Evolutionary conservation across 768 basidiomycete genomes (phyloP).

Genomic region (Tylopilus balloui): DNA sequence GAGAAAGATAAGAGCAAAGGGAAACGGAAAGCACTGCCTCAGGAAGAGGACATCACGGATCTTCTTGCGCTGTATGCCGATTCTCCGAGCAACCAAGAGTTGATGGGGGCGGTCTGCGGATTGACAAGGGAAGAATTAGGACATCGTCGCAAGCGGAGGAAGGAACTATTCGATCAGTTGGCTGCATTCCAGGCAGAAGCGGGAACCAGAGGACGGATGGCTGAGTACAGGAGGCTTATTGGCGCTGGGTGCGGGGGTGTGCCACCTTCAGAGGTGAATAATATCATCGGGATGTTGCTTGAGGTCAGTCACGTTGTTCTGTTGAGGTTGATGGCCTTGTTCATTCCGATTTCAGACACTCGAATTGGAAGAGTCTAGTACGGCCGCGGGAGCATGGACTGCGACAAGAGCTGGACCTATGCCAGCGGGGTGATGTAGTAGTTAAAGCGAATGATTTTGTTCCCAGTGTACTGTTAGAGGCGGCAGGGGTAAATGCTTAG

Average conservation of each 20-base stretch:
- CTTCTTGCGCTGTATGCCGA: slow-evolving; percentile 53
- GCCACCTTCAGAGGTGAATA: slow-evolving; percentile 82
- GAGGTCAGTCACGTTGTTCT: slow-evolving; percentile 49
- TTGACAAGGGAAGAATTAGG: slow-evolving; percentile 59
- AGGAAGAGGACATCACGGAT: slow-evolving; percentile 61
- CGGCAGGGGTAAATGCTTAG: slow-evolving; percentile 15
- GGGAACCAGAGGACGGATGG: slow-evolving; percentile 85
- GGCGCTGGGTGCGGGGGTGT: slow-evolving; percentile 88
- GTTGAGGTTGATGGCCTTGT: neutral
- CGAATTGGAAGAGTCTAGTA: slow-evolving; percentile 76
- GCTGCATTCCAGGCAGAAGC: slow-evolving; percentile 83
- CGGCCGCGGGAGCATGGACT: slow-evolving; percentile 43
- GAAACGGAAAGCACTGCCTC: slow-evolving; percentile 48
- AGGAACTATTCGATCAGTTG: slow-evolving; percentile 67
- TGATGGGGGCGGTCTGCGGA: slow-evolving; percentile 52
- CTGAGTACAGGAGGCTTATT: slow-evolving; percentile 84
- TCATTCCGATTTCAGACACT: slow-evolving; percentile 50
- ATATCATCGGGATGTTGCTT: slow-evolving; percentile 75
- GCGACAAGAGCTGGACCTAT: slow-evolving; percentile 25
- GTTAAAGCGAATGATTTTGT: neutral
- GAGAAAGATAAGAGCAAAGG: slow-evolving; percentile 50
- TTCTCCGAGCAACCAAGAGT: slow-evolving; percentile 55
- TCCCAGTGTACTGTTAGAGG: slow-evolving; percentile 3
- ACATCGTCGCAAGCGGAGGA: slow-evolving; percentile 63
- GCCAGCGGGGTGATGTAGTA: slow-evolving; percentile 18